phyloP scores from a whole-genome alignment of 768 basidiomycete species.

The Boletus reticuloceps region DNA sequence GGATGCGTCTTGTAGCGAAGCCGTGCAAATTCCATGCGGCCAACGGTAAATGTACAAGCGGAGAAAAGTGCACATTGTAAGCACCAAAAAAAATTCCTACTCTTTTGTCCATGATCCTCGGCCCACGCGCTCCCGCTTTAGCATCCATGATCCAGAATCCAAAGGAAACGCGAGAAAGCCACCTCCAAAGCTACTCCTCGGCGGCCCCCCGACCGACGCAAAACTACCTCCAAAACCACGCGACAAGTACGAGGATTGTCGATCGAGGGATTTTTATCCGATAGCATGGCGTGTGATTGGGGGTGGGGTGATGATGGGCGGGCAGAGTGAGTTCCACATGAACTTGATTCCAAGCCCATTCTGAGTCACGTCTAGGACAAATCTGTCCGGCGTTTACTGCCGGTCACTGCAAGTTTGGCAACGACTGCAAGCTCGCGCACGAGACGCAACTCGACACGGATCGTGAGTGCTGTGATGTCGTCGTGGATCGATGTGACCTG shows the following conservation, averaged over 20 bases:
- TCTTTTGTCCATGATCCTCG: neutral
- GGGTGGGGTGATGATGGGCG: slow-evolving; percentile 70
- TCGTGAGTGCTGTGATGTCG: slow-evolving; percentile 14
- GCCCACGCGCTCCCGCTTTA: slow-evolving; percentile 19
- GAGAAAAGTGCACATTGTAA: slow-evolving; percentile 59
- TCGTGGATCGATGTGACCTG: neutral
- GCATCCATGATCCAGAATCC: slow-evolving; percentile 42
- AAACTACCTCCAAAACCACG: slow-evolving; percentile 29
- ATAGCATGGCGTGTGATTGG: slow-evolving; percentile 77
- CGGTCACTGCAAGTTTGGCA: slow-evolving; percentile 26
- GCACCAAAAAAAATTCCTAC: too few relatives aligned
- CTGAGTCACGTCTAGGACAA: slow-evolving; percentile 18
- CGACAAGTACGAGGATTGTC: slow-evolving; percentile 34
- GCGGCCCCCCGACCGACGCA: slow-evolving; percentile 1
- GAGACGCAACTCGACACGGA: slow-evolving; percentile 23
- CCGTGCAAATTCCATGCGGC: slow-evolving; percentile 54
- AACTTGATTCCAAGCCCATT: neutral
- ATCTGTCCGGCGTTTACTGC: slow-evolving; percentile 22
- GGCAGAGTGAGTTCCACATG: slow-evolving; percentile 22
- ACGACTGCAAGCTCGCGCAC: slow-evolving; percentile 30
- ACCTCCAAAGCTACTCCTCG: neutral
- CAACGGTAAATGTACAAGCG: slow-evolving; percentile 49
- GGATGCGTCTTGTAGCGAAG: slow-evolving; percentile 41
- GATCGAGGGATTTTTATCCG: slow-evolving; percentile 54
- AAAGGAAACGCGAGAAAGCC: neutral